These are phyloP conservation scores for Byssochlamys sp. DNA, from an alignment of 2,329 filamentous ascomycete species.

Conservation along the genomic window DNA sequence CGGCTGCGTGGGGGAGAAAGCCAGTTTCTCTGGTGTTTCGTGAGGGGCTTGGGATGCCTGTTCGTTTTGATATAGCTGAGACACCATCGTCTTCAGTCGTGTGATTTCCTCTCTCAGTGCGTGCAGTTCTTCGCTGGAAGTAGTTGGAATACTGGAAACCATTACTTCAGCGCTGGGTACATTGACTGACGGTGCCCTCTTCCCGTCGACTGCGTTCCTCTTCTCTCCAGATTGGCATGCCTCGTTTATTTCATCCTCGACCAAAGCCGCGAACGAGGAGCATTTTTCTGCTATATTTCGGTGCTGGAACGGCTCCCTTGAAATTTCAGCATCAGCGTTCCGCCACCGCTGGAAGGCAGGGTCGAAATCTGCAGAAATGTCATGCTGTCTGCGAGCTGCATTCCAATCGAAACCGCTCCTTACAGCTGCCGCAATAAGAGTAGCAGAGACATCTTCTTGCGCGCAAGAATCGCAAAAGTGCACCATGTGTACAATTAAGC, in stretches of 20 bases:
- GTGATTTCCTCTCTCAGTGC: conserved; percentile 20
- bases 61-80: conserved; percentile 14
- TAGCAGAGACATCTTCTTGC: conserved; percentile 19
- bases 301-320: conserved; percentile 9
- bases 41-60: not conserved
- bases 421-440: conserved; percentile 27
- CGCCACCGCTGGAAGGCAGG: conserved; percentile 19
- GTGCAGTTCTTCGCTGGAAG: conserved; percentile 16
- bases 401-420: conserved; percentile 25
- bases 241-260: conserved; percentile 18
- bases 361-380: conserved; percentile 17
- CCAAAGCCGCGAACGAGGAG: conserved; percentile 21
- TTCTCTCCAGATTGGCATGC: conserved; percentile 8
- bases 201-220: not conserved
- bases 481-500: conserved; percentile 31
- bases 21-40: not conserved
- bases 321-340: conserved; percentile 11
- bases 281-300: conserved; percentile 23
- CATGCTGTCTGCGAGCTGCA: conserved; percentile 17
- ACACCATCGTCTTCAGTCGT: conserved; percentile 21
- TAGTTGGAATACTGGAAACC: not conserved
- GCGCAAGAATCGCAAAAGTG: conserved; percentile 28
- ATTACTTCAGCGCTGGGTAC: not conserved
- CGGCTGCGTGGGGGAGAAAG: not conserved
- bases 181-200: not conserved